A percentile compares a stretch with the other conserved stretches of the same genome.
Conservation (phyloP, 1,284 basidiomycete species). For the Jaminaea rosea region DNA sequence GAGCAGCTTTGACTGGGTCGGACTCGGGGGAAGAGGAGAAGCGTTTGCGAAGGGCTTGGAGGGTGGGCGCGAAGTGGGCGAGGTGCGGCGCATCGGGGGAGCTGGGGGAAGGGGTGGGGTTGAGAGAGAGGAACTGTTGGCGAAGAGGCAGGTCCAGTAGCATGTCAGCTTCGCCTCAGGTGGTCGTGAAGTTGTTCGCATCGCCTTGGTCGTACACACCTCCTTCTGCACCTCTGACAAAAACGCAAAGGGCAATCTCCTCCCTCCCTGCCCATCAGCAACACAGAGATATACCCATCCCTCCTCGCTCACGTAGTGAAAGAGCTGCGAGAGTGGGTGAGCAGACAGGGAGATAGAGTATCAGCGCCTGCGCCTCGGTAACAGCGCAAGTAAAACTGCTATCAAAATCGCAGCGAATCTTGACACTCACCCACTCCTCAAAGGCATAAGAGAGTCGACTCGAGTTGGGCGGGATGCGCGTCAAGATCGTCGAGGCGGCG, state of each 20-base stretch:
- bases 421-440: conserved; percentile 49
- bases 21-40: conserved; percentile 80
- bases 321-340: too few relatives aligned
- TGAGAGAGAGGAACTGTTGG: conserved; percentile 59
- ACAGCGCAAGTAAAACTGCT: too few relatives aligned
- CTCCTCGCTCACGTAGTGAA: conserved; percentile 67
- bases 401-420: too few relatives aligned
- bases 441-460: conserved; percentile 72
- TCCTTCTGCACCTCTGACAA: conserved; percentile 72
- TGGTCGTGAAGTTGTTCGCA: background rate
- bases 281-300: conserved; percentile 77
- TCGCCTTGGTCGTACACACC: conserved; percentile 42
- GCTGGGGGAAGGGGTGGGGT: background rate
- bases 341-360: too few relatives aligned
- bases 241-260: conserved; percentile 85
- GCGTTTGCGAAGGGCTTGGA: conserved; percentile 52
- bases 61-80: conserved; percentile 9
- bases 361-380: too few relatives aligned
- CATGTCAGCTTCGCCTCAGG: background rate
- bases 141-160: conserved; percentile 24
- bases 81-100: conserved; percentile 12
- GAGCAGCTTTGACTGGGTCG: conserved; percentile 84
- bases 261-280: conserved; percentile 66
- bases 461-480: conserved; percentile 87
- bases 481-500: conserved; percentile 84